Evolutionary conservation across 2,329 filamentous ascomycete genomes (phyloP).

Genomic region (Curvularia hawaiiensis): DNA sequence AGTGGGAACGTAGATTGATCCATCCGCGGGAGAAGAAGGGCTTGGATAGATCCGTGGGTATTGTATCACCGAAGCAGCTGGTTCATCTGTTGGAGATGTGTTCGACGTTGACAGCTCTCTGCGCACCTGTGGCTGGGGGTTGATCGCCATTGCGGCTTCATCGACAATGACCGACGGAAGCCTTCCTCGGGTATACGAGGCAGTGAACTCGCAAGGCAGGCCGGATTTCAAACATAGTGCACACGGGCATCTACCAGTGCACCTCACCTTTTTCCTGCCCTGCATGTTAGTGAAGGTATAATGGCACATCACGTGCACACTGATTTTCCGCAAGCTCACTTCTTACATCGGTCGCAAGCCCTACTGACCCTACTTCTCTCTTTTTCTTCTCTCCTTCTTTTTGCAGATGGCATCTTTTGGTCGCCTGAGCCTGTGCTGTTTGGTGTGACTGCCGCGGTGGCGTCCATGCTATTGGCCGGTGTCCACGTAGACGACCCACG

Average conservation of each 20-base stretch:
- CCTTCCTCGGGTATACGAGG: slow-evolving; percentile 56
- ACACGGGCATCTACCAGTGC: slow-evolving; percentile 45
- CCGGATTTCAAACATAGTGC: slow-evolving; percentile 39
- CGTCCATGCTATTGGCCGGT: slow-evolving; percentile 22
- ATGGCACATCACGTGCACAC: slow-evolving; percentile 9
- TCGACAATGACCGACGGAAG: slow-evolving; percentile 49
- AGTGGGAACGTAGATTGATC: slow-evolving; percentile 17
- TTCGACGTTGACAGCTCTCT: slow-evolving; percentile 19
- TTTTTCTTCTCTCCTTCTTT: slow-evolving; percentile 41
- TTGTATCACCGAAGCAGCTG: slow-evolving; percentile 26
- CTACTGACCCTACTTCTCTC: slow-evolving; percentile 53
- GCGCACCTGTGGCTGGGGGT: slow-evolving; percentile 22
- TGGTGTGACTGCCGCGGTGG: slow-evolving; percentile 13
- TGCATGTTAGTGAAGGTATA: slow-evolving; percentile 15
- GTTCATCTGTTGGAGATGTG: slow-evolving; percentile 13
- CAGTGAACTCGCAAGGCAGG: slow-evolving; percentile 55
- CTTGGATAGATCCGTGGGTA: slow-evolving; percentile 24
- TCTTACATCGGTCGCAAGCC: slow-evolving; percentile 57
- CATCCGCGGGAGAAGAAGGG: slow-evolving; percentile 20
- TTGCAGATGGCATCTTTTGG: slow-evolving; percentile 31
- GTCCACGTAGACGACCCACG: slow-evolving; percentile 20
- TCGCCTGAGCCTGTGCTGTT: slow-evolving; percentile 28
- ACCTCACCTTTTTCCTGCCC: slow-evolving; percentile 46
- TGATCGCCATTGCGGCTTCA: slow-evolving; percentile 34
- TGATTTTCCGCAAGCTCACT: slow-evolving; percentile 38